These are phyloP conservation scores for Ocimum tenuiflorum DNA, from an alignment of 257 asterid genomes.

Conservation along the genomic window DNA sequence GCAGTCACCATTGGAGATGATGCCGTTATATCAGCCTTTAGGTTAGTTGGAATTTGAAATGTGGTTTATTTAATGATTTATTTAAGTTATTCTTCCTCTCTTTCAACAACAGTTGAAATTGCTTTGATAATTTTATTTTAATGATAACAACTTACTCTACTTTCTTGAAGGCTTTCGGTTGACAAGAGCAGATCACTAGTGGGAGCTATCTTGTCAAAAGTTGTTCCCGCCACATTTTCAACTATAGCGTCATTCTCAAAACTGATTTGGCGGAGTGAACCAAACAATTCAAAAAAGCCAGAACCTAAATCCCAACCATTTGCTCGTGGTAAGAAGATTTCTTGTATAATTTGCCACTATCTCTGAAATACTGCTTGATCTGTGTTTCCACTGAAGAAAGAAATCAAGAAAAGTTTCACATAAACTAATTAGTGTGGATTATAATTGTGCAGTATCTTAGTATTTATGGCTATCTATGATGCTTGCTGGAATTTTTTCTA, in stretches of 20 bases:
- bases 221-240: conserved; percentile 90
- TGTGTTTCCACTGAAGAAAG: neutral
- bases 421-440: neutral
- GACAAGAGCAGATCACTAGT: conserved; percentile 81
- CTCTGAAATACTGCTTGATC: neutral
- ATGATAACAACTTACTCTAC: conserved; percentile 18
- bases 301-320: conserved; percentile 74
- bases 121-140: neutral
- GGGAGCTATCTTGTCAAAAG: conserved; percentile 93
- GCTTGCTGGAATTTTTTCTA: conserved; percentile 12
- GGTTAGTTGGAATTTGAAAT: conserved; percentile 44
- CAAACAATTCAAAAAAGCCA: conserved; percentile 39
- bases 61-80: too few relatives aligned
- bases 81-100: too few relatives aligned
- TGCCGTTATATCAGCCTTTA: conserved; percentile 84
- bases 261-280: conserved; percentile 83
- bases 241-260: conserved; percentile 80
- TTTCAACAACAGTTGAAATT: conserved; percentile 6
- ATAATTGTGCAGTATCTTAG: conserved; percentile 8
- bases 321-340: conserved; percentile 60
- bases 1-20: conserved; percentile 85
- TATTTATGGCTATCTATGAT: conserved; percentile 1
- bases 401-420: neutral
- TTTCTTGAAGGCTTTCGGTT: conserved; percentile 70
- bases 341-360: conserved; percentile 4